Conservation (phyloP, 2,329 filamentous ascomycete genomes). For the Nannizzia gypsea region DNA sequence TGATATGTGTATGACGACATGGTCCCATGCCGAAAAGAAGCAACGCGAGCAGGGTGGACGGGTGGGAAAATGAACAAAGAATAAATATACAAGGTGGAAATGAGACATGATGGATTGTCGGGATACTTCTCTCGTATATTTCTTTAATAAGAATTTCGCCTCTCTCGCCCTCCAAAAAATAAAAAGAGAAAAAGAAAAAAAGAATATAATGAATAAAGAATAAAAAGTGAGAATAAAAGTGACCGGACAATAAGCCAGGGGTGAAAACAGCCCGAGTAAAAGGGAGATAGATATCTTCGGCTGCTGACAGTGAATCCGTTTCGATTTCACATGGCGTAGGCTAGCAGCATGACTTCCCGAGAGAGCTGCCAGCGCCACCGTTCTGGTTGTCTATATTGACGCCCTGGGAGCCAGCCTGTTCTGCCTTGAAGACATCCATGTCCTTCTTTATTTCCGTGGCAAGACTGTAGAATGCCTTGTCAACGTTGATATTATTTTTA, state of each 20-base stretch:
- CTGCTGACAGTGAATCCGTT: background rate
- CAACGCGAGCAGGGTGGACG: slow-evolving; percentile 2
- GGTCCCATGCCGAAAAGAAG: slow-evolving; percentile 2
- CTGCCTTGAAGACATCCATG: slow-evolving; percentile 78
- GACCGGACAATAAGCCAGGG: too few relatives aligned
- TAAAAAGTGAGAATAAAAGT: background rate
- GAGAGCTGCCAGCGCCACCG: slow-evolving; percentile 37
- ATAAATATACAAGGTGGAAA: slow-evolving; percentile 3
- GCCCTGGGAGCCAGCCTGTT: slow-evolving; percentile 47
- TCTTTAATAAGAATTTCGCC: background rate
- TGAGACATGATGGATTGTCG: slow-evolving; percentile 4
- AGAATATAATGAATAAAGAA: background rate
- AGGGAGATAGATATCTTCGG: background rate
- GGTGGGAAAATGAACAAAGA: background rate
- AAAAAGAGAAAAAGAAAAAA: background rate
- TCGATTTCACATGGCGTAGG: too few relatives aligned
- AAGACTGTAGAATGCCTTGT: slow-evolving; percentile 94
- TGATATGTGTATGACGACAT: slow-evolving; percentile 3
- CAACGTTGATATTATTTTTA: slow-evolving; percentile 99
- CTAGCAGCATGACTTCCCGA: slow-evolving; percentile 67
- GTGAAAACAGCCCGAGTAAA: background rate
- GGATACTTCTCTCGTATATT: slow-evolving; percentile 6
- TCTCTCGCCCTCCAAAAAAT: background rate
- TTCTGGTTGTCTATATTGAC: slow-evolving; percentile 59
- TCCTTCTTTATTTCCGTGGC: slow-evolving; percentile 98